These are phyloP conservation scores for Debaryomyces udenii DNA, from an alignment of 1,139 yeast species.

Conservation along the genomic window DNA sequence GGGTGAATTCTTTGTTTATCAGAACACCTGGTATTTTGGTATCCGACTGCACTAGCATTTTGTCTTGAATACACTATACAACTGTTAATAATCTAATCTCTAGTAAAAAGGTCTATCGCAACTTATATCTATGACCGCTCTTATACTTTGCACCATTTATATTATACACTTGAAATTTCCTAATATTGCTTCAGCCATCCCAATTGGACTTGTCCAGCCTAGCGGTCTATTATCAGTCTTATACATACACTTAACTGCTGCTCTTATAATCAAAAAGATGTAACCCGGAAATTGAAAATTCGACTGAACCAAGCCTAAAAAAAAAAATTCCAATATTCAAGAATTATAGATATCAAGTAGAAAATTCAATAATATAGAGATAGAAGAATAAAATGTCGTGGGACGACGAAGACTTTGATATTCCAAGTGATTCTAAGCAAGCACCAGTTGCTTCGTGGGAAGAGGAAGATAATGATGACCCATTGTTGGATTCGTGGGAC, in stretches of 20 bases:
- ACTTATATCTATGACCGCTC: too few relatives aligned
- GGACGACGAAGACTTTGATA: constrained; percentile 92
- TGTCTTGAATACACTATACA: background rate
- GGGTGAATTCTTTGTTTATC: constrained; percentile 11
- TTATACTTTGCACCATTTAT: too few relatives aligned
- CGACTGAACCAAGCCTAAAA: background rate
- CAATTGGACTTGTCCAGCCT: background rate
- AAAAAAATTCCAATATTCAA: constrained; percentile 5
- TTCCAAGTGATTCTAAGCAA: constrained; percentile 51
- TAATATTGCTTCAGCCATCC: too few relatives aligned
- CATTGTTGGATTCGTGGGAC: constrained; percentile 83
- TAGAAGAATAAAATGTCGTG: constrained; percentile 42
- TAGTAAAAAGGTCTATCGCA: constrained; percentile 1
- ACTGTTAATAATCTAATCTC: too few relatives aligned
- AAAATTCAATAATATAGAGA: constrained; percentile 1
- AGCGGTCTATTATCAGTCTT: background rate
- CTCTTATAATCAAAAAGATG: background rate
- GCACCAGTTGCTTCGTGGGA: constrained; percentile 68
- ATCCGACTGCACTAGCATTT: constrained; percentile 2
- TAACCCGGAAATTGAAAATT: constrained; percentile 8
- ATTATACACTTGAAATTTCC: too few relatives aligned
- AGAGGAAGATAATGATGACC: constrained; percentile 81
- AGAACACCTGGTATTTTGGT: constrained; percentile 19
- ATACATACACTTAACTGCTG: background rate
- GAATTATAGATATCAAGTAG: background rate